phyloP scores from a whole-genome alignment of 176 grass and related monocot species.

The Musa schizocarpa region DNA sequence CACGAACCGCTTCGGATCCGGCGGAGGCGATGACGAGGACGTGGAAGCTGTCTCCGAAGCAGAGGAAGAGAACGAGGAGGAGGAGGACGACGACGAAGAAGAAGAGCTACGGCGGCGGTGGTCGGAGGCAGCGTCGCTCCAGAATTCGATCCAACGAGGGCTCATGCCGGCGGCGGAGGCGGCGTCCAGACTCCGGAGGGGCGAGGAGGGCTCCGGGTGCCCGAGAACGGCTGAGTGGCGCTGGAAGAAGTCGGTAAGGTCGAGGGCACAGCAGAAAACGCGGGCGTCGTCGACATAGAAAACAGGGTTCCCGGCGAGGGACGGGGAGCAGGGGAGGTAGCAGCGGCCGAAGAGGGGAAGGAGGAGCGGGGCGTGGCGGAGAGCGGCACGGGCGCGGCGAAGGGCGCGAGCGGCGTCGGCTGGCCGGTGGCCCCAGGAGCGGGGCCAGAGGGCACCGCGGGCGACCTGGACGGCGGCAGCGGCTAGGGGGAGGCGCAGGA shows the following conservation, averaged over 20 bases:
- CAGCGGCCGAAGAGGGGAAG: constrained; percentile 81
- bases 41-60: constrained; percentile 17
- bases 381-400: constrained; percentile 46
- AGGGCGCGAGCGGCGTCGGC: constrained; percentile 55
- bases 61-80: constrained; percentile 27
- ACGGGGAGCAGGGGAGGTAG: constrained; percentile 63
- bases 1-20: constrained; percentile 3
- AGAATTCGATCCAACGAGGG: constrained; percentile 96
- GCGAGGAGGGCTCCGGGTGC: constrained; percentile 8
- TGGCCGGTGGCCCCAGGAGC: constrained; percentile 49
- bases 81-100: constrained; percentile 40
- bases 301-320: constrained; percentile 78
- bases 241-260: constrained; percentile 74
- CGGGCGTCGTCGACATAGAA: constrained; percentile 84
- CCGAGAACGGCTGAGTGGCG: constrained; percentile 42
- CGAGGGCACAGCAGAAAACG: constrained; percentile 79
- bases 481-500: constrained; percentile 43
- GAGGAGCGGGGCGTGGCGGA: constrained; percentile 55
- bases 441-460: constrained; percentile 58
- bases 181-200: background rate
- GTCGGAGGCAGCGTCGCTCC: constrained; percentile 84
- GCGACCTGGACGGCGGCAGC: constrained; percentile 49
- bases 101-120: constrained; percentile 73
- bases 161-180: background rate
- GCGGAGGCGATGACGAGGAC: constrained; percentile 1